Evolutionary conservation across 345 rosid genomes (phyloP).

Genomic region (Pelargonium nanum): DNA sequence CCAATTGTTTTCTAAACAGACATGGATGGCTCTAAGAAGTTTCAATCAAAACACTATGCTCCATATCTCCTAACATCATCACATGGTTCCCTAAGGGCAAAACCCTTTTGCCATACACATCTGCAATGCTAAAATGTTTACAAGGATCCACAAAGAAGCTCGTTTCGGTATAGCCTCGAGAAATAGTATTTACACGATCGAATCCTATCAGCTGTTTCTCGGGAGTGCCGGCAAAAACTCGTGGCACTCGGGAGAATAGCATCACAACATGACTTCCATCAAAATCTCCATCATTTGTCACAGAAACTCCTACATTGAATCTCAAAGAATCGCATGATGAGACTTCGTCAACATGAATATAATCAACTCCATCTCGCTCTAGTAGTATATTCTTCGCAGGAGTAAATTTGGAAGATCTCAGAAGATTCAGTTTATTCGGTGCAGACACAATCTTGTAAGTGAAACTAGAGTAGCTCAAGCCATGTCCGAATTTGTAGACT

Average conservation of each 20-base stretch:
- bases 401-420: constrained; percentile 12
- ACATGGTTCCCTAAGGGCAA: constrained; percentile 51
- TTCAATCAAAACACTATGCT: constrained; percentile 41
- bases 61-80: constrained; percentile 46
- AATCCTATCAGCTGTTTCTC: constrained; percentile 67
- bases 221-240: constrained; percentile 35
- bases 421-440: constrained; percentile 40
- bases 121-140: constrained; percentile 49
- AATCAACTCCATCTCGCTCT: constrained; percentile 20
- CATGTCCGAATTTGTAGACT: constrained; percentile 65
- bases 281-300: constrained; percentile 48
- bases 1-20: not conserved
- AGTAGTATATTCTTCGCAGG: constrained; percentile 30
- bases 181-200: constrained; percentile 50
- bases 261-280: constrained; percentile 68
- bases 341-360: constrained; percentile 22
- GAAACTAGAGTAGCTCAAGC: constrained; percentile 64
- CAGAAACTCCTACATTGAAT: constrained; percentile 36
- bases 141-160: constrained; percentile 65
- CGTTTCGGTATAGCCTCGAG: constrained; percentile 26
- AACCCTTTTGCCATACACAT: constrained; percentile 47
- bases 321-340: constrained; percentile 40
- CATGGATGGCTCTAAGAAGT: constrained; percentile 12
- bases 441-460: constrained; percentile 51
- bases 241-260: constrained; percentile 52